Conservation (phyloP, 345 rosid genomes). For the thale cress (Arabidopsis thaliana) region TAIR10.1 NC_003070.9:18751001-18751500, state of each 20-base stretch:
- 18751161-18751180: slow-evolving; percentile 30
- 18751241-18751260: background rate
- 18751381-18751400: background rate
- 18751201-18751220: slow-evolving; percentile 5
- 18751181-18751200: slow-evolving; percentile 13
- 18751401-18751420: background rate
- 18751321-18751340: background rate
- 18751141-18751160: slow-evolving; percentile 29
- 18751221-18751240: background rate
- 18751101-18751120: slow-evolving; percentile 6
- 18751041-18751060: slow-evolving; percentile 21
- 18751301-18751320: background rate
- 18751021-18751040: background rate
- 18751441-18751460: background rate
- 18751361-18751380: background rate
- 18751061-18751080: slow-evolving; percentile 29
- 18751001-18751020: slow-evolving; percentile 12
- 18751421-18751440: background rate
- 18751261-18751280: slow-evolving; percentile 8
- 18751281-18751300: slow-evolving; percentile 27
- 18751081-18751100: slow-evolving; percentile 17
- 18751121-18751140: background rate
- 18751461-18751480: background rate
- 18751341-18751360: background rate
- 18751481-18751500: slow-evolving; percentile 23